A percentile compares a stretch with the other conserved stretches of the same genome.
Evolutionary conservation across 768 basidiomycete species (phyloP).

Genomic region (Amanita subjunquillea): DNA sequence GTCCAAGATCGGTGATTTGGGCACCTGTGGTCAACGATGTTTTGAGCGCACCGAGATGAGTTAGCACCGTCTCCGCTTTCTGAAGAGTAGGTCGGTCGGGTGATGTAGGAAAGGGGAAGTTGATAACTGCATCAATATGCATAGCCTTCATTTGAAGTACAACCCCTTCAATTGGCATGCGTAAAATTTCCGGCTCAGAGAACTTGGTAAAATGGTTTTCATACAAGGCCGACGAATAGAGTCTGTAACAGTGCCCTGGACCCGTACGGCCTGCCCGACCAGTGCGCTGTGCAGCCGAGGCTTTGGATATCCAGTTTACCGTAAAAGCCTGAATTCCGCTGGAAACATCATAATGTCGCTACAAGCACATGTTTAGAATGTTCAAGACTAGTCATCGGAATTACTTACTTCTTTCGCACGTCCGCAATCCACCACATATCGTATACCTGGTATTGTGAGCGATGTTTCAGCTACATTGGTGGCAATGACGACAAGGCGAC

Average conservation of each 20-base stretch:
- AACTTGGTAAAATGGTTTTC: conserved; percentile 89
- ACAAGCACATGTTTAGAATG: background rate
- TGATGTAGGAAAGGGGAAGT: conserved; percentile 97
- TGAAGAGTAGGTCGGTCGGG: conserved; percentile 69
- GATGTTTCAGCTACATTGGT: conserved; percentile 98
- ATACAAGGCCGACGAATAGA: conserved; percentile 92
- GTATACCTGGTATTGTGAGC: conserved; percentile 91
- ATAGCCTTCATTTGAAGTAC: conserved; percentile 99
- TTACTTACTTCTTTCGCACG: conserved; percentile 78
- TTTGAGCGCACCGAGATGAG: conserved; percentile 74
- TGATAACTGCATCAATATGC: conserved; percentile 93
- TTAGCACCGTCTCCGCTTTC: conserved; percentile 75
- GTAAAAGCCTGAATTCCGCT: conserved; percentile 89
- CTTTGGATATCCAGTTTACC: conserved; percentile 91
- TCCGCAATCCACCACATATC: conserved; percentile 96
- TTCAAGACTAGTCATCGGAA: background rate
- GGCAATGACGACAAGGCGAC: conserved; percentile 85
- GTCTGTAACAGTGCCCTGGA: conserved; percentile 95
- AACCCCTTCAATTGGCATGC: conserved; percentile 94
- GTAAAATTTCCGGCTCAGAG: conserved; percentile 83
- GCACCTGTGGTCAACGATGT: conserved; percentile 24
- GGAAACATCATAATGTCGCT: conserved; percentile 76
- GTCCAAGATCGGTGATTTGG: conserved; percentile 84
- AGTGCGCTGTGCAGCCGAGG: conserved; percentile 87
- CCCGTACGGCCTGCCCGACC: conserved; percentile 97